Evolutionary conservation across 306 rosid species (phyloP), one percentile per base, ranked within the genome.

Genomic region (Dalbergia cochinchinensis): DNA sequence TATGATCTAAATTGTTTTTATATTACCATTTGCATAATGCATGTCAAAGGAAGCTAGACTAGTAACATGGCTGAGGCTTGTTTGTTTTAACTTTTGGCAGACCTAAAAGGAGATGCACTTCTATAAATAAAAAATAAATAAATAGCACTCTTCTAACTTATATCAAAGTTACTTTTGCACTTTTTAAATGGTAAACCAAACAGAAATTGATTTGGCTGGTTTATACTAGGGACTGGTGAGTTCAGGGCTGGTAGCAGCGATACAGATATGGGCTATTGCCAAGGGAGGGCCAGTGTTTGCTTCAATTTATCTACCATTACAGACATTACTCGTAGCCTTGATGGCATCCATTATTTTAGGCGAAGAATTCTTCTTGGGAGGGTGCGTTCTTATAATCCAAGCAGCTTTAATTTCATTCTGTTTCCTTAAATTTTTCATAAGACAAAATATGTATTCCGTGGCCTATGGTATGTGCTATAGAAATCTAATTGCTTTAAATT

Each of bases 241-340:
- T 75, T 92, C 96, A 15, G 96, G 90, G 8, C 14, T 89, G 47
- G 91, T 88, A 37, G 88, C 91, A 51, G 92, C 97, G 33, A 66
- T 89, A 79, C 96, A 92, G 80, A 92, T 87, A 73, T 92, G 94
- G 96, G 81, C 84, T 45, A 85, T 91, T 75, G 85, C 82, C 71
- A 87, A 79, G 58, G 95, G 91, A 58, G 97, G 97, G 15, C 97
- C 93, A 15, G 87, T 89, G 51, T 89, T 89, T 86, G 85, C 86
- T 76, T 84, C 93, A 41, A 69, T 89, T 62, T 91, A 91, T 85
- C 85, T 83, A 5, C 95, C 95, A 1, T 75, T 91, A 33, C 95
- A 91, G 80, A 91, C 88, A 69, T 48, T 91, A 26, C 81, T 88
- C 6, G 92, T 87, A 12, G 91, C 92, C 50, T 58, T 88, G 72